These are phyloP conservation scores for Linnemannia elongata DNA, from an alignment of 192 early-diverging fungal species.

Conservation along the genomic window DNA sequence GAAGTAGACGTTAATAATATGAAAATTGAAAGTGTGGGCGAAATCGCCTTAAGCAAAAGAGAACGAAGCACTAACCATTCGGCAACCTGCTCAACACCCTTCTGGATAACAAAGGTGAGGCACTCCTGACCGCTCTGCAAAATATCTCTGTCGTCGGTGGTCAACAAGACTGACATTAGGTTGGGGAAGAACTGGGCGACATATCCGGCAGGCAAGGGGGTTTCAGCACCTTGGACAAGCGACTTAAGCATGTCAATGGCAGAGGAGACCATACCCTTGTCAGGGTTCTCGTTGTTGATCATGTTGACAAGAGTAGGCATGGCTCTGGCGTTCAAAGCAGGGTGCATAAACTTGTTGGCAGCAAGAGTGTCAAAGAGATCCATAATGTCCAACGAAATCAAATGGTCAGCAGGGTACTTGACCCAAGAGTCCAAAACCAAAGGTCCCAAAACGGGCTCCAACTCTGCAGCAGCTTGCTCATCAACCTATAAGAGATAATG, in stretches of 20 bases:
- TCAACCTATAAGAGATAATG: slow-evolving; percentile 64
- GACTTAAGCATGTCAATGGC: slow-evolving; percentile 83
- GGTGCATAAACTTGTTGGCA: slow-evolving; percentile 70
- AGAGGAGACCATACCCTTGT: slow-evolving; percentile 55
- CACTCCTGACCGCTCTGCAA: slow-evolving; percentile 93
- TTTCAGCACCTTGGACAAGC: slow-evolving; percentile 77
- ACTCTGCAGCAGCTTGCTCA: slow-evolving; percentile 76
- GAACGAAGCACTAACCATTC: slow-evolving; percentile 71
- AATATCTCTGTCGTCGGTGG: slow-evolving; percentile 79
- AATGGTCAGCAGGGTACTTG: slow-evolving; percentile 81
- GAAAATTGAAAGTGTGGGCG: no score
- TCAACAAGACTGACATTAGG: slow-evolving; percentile 81
- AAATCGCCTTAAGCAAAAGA: no score
- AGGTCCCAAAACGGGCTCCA: slow-evolving; percentile 79
- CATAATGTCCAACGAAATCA: slow-evolving; percentile 79
- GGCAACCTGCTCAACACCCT: slow-evolving; percentile 80
- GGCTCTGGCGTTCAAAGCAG: slow-evolving; percentile 78
- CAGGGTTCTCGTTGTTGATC: slow-evolving; percentile 47
- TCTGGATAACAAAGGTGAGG: slow-evolving; percentile 82
- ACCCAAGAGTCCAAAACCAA: slow-evolving; percentile 85
- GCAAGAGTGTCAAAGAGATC: slow-evolving; percentile 87
- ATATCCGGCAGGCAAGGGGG: slow-evolving; percentile 80
- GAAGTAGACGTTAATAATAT: no score
- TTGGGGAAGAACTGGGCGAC: slow-evolving; percentile 83
- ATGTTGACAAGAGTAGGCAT: slow-evolving; percentile 75